Conservation (phyloP, 768 basidiomycete species). For the Clitopilus passeckerianus region DNA sequence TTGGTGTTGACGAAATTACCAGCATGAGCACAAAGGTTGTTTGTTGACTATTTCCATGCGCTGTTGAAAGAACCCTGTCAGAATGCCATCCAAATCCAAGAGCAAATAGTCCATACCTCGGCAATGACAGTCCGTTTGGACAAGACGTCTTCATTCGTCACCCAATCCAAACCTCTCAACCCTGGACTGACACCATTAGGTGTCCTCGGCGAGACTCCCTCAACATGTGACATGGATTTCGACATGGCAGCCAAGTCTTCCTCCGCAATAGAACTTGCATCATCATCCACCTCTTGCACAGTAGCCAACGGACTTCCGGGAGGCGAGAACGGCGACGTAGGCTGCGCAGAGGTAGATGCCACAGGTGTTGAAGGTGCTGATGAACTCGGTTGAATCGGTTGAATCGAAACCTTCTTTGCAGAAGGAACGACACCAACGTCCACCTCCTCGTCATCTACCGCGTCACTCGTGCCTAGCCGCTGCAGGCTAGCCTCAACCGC, state of each 20-base stretch:
- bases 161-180: constrained; percentile 40
- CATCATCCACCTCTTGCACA: constrained; percentile 51
- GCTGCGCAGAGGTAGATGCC: constrained; percentile 24
- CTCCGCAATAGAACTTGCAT: constrained; percentile 54
- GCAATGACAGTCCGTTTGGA: constrained; percentile 60
- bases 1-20: constrained; percentile 32
- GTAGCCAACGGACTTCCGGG: constrained; percentile 57
- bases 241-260: constrained; percentile 73
- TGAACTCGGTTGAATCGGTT: not conserved
- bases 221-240: constrained; percentile 70
- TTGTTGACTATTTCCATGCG: constrained; percentile 69
- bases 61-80: constrained; percentile 26
- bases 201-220: constrained; percentile 36
- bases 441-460: constrained; percentile 40
- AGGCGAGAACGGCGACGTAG: constrained; percentile 46
- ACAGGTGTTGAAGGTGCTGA: constrained; percentile 11
- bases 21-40: constrained; percentile 69
- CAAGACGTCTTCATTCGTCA: constrained; percentile 31
- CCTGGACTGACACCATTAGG: constrained; percentile 26
- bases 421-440: constrained; percentile 58
- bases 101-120: constrained; percentile 44
- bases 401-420: constrained; percentile 13
- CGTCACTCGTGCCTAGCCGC: constrained; percentile 58
- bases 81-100: not conserved
- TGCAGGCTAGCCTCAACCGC: constrained; percentile 77